Evolutionary conservation across 2,329 filamentous ascomycete genomes (phyloP).

Genomic region (Pyrenochaeta sp.): DNA sequence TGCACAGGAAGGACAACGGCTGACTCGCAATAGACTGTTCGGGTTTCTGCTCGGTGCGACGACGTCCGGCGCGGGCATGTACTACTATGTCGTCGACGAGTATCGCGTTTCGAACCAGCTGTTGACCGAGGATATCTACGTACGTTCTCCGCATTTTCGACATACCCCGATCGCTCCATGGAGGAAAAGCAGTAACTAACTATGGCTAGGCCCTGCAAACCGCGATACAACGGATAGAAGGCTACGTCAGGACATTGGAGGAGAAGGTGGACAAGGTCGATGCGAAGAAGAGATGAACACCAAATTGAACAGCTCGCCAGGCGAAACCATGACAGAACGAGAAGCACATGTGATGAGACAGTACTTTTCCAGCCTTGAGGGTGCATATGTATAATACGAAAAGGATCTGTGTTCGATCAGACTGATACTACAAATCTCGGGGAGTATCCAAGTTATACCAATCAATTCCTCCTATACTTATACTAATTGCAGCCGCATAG

Average conservation of each 20-base stretch:
- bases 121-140: constrained; percentile 94
- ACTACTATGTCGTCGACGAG: constrained; percentile 92
- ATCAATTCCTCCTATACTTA: background rate
- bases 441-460: background rate
- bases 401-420: background rate
- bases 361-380: background rate
- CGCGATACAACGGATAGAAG: constrained; percentile 84
- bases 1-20: background rate
- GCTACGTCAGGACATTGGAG: constrained; percentile 83
- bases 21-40: constrained; percentile 70
- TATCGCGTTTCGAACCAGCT: constrained; percentile 94
- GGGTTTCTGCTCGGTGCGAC: constrained; percentile 90
- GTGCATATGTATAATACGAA: background rate
- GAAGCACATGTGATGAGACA: background rate
- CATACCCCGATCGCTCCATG: background rate
- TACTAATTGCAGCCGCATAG: background rate
- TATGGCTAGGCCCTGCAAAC: constrained; percentile 74
- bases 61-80: constrained; percentile 80
- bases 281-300: constrained; percentile 41
- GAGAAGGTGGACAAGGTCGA: constrained; percentile 82
- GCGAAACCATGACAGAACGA: background rate
- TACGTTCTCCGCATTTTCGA: constrained; percentile 61
- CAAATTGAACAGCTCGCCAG: background rate
- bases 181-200: constrained; percentile 21
- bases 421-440: background rate